Percentiles rank a stretch among this genome's conserved stretches.
phyloP scores from a whole-genome alignment of 164 flowering plant genomes.

The Amborella trichopoda region DNA sequence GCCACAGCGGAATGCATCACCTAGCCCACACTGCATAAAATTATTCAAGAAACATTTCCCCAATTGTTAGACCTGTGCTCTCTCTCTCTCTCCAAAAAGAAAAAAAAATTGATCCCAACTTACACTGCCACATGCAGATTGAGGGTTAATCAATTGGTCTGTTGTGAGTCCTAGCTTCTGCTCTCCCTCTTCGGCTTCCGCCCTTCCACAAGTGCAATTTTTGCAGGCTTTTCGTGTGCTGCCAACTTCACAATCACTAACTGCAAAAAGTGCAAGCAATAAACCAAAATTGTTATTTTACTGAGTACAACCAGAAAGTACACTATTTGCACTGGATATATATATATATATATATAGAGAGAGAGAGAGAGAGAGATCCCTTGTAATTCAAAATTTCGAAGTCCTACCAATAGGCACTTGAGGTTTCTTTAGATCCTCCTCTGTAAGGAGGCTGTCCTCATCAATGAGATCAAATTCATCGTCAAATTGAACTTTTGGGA shows the following conservation, averaged over 20 bases:
- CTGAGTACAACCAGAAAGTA: too few relatives aligned
- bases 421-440: constrained; percentile 89
- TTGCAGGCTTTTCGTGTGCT: constrained; percentile 94
- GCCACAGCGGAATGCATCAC: constrained; percentile 95
- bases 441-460: constrained; percentile 86
- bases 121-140: constrained; percentile 97
- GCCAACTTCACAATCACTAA: constrained; percentile 87
- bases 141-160: constrained; percentile 73
- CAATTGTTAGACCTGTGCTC: background rate
- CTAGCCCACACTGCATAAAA: constrained; percentile 79
- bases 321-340: too few relatives aligned
- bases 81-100: background rate
- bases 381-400: background rate
- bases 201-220: constrained; percentile 91
- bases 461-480: constrained; percentile 87
- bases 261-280: constrained; percentile 16
- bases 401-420: constrained; percentile 50
- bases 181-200: constrained; percentile 72
- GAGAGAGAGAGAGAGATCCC: background rate
- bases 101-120: constrained; percentile 10
- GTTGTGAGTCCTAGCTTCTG: constrained; percentile 54
- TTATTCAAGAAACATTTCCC: background rate
- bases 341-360: too few relatives aligned
- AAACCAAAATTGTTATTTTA: background rate
- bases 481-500: constrained; percentile 61